A percentile compares a stretch with the other conserved stretches of the same genome.
Conservation (phyloP, 805 yeast genomes). For the Candida hispaniensis region DNA sequence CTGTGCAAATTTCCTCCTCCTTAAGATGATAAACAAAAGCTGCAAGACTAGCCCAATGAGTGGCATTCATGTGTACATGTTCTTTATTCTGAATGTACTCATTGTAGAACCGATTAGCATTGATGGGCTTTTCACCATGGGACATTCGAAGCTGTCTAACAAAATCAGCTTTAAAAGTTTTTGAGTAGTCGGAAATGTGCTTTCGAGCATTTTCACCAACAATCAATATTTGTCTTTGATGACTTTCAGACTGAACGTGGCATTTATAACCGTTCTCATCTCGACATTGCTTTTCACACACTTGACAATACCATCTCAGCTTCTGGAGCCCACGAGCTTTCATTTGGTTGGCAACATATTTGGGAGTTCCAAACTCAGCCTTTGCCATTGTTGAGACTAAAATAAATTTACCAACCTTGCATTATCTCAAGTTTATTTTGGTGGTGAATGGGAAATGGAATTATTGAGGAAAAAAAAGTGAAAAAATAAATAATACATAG, state of each 20-base stretch:
- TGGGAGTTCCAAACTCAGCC: conserved; percentile 58
- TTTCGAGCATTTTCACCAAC: conserved; percentile 35
- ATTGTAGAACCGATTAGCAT: conserved; percentile 80
- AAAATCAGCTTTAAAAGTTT: conserved; percentile 53
- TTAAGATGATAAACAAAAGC: conserved; percentile 56
- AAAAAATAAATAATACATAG: too few species aligned
- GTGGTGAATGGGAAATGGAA: too few species aligned
- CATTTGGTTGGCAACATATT: conserved; percentile 61
- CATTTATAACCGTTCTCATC: conserved; percentile 94
- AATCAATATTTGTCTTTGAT: conserved; percentile 45
- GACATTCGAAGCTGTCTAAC: conserved; percentile 46
- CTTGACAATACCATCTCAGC: conserved; percentile 76
- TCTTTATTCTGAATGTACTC: conserved; percentile 74
- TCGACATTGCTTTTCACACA: conserved; percentile 86
- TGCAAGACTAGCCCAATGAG: conserved; percentile 63
- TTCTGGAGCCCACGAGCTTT: conserved; percentile 79
- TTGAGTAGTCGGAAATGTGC: conserved; percentile 46
- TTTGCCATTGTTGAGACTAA: conserved; percentile 44
- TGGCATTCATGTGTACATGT: conserved; percentile 86
- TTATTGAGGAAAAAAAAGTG: too few species aligned
- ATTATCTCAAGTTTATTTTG: too few species aligned
- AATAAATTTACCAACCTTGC: too few species aligned
- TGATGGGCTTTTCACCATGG: conserved; percentile 74
- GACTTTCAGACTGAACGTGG: conserved; percentile 77
- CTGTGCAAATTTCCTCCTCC: conserved; percentile 43